Evolutionary conservation across 2,329 filamentous ascomycete genomes (phyloP).

Genomic region (Penicillium polonicum): DNA sequence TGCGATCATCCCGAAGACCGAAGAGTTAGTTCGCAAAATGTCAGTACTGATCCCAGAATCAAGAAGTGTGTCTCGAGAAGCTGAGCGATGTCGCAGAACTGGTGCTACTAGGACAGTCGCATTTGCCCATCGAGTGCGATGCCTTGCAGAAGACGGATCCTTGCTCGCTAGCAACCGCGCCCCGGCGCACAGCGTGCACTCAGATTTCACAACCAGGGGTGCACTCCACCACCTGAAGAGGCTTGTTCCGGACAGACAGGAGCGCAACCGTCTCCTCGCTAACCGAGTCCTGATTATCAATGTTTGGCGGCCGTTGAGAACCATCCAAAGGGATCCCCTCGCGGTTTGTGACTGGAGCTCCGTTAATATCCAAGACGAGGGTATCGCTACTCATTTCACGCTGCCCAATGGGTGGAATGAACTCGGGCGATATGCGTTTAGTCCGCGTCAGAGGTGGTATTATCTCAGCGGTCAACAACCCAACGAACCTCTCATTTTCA

Average conservation of each 20-base stretch:
- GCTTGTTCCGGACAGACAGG: conserved; percentile 6
- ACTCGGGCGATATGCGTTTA: conserved; percentile 16
- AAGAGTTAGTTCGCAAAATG: conserved; percentile 11
- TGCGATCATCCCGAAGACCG: conserved; percentile 13
- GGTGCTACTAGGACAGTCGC: conserved; percentile 58
- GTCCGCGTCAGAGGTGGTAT: conserved; percentile 17
- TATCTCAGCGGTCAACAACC: conserved; percentile 19
- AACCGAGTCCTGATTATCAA: conserved; percentile 20
- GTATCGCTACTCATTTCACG: conserved; percentile 13
- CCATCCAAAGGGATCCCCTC: conserved; percentile 23
- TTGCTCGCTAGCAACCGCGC: conserved; percentile 17
- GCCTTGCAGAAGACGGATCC: conserved; percentile 34
- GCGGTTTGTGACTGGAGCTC: conserved; percentile 23
- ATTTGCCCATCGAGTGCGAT: conserved; percentile 64
- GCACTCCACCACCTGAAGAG: conserved; percentile 16
- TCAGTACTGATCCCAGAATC: background rate
- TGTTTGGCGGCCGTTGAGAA: conserved; percentile 27
- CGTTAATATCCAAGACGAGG: conserved; percentile 9
- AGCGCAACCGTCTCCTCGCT: conserved; percentile 12
- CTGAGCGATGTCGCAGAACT: conserved; percentile 44
- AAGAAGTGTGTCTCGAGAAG: background rate
- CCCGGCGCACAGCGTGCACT: conserved; percentile 23
- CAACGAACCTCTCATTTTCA: conserved; percentile 23
- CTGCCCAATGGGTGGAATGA: conserved; percentile 18
- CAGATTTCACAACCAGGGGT: conserved; percentile 1